These are phyloP conservation scores for Russula compacta DNA, from an alignment of 768 basidiomycete species.

Conservation along the genomic window DNA sequence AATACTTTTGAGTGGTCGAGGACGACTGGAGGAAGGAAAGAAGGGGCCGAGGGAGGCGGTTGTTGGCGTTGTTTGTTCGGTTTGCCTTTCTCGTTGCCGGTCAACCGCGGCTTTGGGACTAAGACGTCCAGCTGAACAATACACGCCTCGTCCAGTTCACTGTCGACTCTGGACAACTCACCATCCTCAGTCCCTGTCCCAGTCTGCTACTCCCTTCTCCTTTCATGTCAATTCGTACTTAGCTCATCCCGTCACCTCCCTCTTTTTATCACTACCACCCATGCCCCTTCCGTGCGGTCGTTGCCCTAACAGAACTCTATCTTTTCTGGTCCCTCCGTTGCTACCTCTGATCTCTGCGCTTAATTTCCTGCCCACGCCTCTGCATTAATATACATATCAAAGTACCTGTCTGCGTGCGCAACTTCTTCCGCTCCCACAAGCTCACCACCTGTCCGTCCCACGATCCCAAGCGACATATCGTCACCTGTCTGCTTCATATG, in stretches of 20 bases:
- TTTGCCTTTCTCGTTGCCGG: slow-evolving; percentile 23
- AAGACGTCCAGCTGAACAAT: slow-evolving; percentile 33
- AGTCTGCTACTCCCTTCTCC: not conserved
- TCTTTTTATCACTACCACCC: slow-evolving; percentile 8
- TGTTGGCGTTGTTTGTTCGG: slow-evolving; percentile 27
- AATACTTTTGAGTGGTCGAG: slow-evolving; percentile 34
- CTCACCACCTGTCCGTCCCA: not conserved
- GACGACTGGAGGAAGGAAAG: slow-evolving; percentile 43
- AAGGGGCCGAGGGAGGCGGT: slow-evolving; percentile 24
- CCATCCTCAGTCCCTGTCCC: not conserved
- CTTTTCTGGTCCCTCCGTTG: not conserved
- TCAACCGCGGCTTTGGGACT: slow-evolving; percentile 44
- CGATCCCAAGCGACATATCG: not conserved
- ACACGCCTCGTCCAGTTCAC: not conserved
- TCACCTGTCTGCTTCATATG: not conserved
- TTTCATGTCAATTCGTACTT: not conserved
- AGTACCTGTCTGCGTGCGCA: slow-evolving; percentile 28
- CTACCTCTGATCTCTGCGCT: not conserved
- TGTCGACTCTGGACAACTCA: not conserved
- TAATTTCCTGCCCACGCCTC: slow-evolving; percentile 26
- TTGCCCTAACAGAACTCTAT: not conserved
- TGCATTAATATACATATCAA: slow-evolving; percentile 34
- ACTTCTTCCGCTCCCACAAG: slow-evolving; percentile 12
- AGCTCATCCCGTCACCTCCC: too few species aligned
- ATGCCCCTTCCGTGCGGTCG: slow-evolving; percentile 11